phyloP scores from a whole-genome alignment of 2,329 filamentous ascomycete genomes.

The Fusarium clavum region DNA sequence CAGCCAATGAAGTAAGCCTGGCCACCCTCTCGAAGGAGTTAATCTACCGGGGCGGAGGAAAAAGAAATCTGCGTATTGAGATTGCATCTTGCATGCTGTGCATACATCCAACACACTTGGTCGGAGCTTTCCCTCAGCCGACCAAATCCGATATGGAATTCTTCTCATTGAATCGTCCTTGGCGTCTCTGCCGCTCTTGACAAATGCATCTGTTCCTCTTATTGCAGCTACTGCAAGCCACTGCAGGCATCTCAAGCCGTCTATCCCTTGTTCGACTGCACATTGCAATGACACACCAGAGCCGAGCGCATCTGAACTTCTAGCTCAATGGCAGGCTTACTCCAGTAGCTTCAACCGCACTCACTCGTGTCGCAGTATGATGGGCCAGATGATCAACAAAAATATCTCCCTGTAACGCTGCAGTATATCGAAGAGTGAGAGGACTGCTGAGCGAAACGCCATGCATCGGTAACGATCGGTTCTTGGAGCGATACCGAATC shows the following conservation, averaged over 20 bases:
- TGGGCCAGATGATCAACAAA: conserved; percentile 10
- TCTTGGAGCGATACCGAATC: background rate
- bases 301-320: background rate
- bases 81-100: conserved; percentile 30
- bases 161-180: background rate
- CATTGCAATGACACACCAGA: conserved; percentile 18
- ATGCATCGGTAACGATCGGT: conserved; percentile 10
- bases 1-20: background rate
- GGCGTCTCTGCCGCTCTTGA: background rate
- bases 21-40: background rate
- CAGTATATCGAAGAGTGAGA: background rate
- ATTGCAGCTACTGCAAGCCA: conserved; percentile 42
- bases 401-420: background rate
- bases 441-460: conserved; percentile 17
- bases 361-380: conserved; percentile 13
- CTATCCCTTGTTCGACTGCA: conserved; percentile 24
- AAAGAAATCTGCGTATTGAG: conserved; percentile 28
- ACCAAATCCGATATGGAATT: conserved; percentile 22
- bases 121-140: conserved; percentile 29
- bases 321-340: background rate
- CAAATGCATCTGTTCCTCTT: conserved; percentile 4
- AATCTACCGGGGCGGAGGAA: conserved; percentile 8
- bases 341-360: background rate
- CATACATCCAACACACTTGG: conserved; percentile 2
- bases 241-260: conserved; percentile 9